Evolutionary conservation across 2,329 filamentous ascomycete genomes (phyloP), one percentile per base, ranked within the genome.

Genomic region (Beauveria sp.): DNA sequence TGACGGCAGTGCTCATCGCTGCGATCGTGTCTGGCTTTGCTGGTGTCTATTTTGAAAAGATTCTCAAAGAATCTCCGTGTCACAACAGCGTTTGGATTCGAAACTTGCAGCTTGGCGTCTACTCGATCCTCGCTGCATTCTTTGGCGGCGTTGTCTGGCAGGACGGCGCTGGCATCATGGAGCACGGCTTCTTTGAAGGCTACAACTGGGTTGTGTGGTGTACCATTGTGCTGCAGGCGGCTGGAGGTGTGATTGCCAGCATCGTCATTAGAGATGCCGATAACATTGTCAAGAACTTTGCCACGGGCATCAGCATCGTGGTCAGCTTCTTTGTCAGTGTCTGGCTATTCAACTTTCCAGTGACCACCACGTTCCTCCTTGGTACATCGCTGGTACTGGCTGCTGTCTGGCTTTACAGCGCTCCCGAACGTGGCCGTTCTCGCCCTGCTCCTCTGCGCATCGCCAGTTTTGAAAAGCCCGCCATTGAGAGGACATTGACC

Each of bases 131-230:
- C 68, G 91, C 93, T 0, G 90, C 93, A 1, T 79, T 97, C 0
- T 86, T 98, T 62, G 81, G 96, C 58, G 95, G 93, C 1, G 88
- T 98, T 6, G 76, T 96, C 3, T 90, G 90, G 76, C 90, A 91
- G 65, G 95, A 99, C 67, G 95, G 93, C 28, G 85, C 87, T 63
- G 87, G 89, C 46, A 92, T 99, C 65, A 82, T 87, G 28, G 85
- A 88, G 72, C 86, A 90, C 64, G 95, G 95, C 14, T 96, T 98
- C 75, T 98, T 99, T 67, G 88, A 90, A 62, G 95, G 95, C 3
- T 99, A 98, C 76, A 97, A 96, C 72, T 89, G 85, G 81, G 81
- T 93, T 22, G 93, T 98, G 3, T 97, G 93, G 92, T 80, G 86
- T 5, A 89, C 92, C 5, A 90, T 98, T 67, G 71, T 86, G 6